phyloP scores from a whole-genome alignment of 83 land plant species.

The Thuja plicata region DNA sequence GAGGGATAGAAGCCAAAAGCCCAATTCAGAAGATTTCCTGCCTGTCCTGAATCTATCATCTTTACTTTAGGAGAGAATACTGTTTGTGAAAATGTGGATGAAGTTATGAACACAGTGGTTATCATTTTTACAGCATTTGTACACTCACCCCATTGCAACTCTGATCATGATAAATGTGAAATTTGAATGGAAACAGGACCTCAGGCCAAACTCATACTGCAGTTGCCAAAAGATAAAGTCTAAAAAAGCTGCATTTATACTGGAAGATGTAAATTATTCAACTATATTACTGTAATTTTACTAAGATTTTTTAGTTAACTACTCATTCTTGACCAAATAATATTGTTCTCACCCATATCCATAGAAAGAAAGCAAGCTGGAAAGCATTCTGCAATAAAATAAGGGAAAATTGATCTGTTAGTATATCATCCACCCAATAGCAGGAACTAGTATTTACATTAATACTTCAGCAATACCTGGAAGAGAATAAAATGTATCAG shows the following conservation, averaged over 20 bases:
- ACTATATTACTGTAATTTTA: neutral
- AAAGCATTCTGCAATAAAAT: neutral
- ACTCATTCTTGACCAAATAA: neutral
- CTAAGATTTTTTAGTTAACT: too few relatives aligned
- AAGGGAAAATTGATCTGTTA: neutral
- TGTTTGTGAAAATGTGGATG: neutral
- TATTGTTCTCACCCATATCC: conserved; percentile 50
- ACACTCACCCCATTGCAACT: conserved; percentile 47
- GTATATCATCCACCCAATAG: neutral
- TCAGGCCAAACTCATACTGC: conserved; percentile 43
- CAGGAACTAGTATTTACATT: neutral
- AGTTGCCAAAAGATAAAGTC: conserved; percentile 1
- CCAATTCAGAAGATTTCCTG: neutral
- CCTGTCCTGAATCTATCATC: neutral
- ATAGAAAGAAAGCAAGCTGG: conserved; percentile 43
- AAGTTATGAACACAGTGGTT: neutral
- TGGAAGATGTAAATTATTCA: neutral
- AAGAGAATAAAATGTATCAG: conserved; percentile 32
- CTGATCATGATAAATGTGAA: conserved; percentile 32
- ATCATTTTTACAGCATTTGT: neutral
- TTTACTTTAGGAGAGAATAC: neutral
- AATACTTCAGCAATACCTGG: conserved; percentile 21
- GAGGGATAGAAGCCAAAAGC: neutral
- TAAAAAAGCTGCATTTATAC: neutral
- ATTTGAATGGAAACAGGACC: conserved; percentile 5